Conservation (phyloP, 306 rosid genomes). For the Rosa multiflora region DNA sequence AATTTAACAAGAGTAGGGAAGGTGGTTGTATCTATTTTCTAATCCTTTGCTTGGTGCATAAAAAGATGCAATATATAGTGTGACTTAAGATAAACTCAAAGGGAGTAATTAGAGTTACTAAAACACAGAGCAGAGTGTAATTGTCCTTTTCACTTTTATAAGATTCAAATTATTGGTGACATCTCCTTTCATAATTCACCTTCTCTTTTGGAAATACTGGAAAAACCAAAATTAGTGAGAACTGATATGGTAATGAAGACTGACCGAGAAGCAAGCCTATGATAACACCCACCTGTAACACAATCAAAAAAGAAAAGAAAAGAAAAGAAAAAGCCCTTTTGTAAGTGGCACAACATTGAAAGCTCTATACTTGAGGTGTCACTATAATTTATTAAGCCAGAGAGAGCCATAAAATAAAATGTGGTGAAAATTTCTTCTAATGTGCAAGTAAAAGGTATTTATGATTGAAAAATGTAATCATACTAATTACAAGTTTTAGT, state of each 20-base stretch:
- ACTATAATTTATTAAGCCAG: background rate
- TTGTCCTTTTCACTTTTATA: conserved; percentile 22
- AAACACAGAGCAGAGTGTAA: conserved; percentile 15
- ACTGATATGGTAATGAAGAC: background rate
- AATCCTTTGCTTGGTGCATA: background rate
- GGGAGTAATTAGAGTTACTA: conserved; percentile 4
- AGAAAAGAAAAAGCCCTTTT: background rate
- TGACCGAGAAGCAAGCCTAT: background rate
- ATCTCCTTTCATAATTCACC: background rate
- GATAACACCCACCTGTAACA: background rate
- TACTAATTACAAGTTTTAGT: too few relatives aligned
- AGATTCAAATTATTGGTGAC: conserved; percentile 11
- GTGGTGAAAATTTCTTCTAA: background rate
- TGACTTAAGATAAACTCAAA: conserved; percentile 27
- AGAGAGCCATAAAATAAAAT: background rate
- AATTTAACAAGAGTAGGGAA: background rate
- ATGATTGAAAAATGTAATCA: too few relatives aligned
- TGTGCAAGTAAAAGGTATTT: background rate
- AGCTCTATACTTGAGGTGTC: background rate
- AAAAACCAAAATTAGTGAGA: background rate
- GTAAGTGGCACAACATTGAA: background rate
- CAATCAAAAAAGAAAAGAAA: background rate
- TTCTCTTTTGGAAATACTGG: background rate
- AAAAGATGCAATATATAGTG: conserved; percentile 5
- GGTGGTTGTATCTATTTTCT: conserved; percentile 18